Conservation (phyloP, 1,284 basidiomycete species). For the Sanghuangporus sanghuang region DNA sequence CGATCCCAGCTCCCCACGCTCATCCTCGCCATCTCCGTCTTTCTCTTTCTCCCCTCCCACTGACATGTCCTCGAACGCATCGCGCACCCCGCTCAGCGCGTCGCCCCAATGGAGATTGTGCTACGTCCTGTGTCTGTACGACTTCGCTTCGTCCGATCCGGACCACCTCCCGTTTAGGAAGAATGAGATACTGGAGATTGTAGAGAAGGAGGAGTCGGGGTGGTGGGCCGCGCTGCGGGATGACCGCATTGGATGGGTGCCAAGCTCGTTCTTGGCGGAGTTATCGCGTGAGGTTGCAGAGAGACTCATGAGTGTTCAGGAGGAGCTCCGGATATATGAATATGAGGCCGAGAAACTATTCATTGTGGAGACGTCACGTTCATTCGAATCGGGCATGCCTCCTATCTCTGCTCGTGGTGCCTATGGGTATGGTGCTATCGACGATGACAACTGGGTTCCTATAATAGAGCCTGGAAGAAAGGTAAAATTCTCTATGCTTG, state of each 20-base stretch:
- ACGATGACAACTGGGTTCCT: slow-evolving; percentile 15
- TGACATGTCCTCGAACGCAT: slow-evolving; percentile 10
- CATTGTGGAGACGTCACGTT: slow-evolving; percentile 6
- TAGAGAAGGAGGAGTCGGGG: slow-evolving; percentile 64
- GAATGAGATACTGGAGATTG: slow-evolving; percentile 61
- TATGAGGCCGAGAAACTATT: slow-evolving; percentile 20
- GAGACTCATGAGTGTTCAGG: slow-evolving; percentile 17
- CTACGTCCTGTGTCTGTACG: slow-evolving; percentile 59
- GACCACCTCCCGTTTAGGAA: slow-evolving; percentile 57
- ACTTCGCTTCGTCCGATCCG: slow-evolving; percentile 56
- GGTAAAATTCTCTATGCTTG: background rate
- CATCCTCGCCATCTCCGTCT: slow-evolving; percentile 11
- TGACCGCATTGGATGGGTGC: slow-evolving; percentile 65
- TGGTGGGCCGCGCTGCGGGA: slow-evolving; percentile 76
- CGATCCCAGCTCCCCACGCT: slow-evolving; percentile 11
- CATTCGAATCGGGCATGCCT: background rate
- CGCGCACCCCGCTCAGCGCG: slow-evolving; percentile 8
- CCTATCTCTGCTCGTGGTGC: background rate
- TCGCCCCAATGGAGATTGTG: slow-evolving; percentile 28
- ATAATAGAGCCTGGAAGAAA: slow-evolving; percentile 5
- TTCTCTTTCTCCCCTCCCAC: slow-evolving; percentile 15
- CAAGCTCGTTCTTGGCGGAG: slow-evolving; percentile 48
- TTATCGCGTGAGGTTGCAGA: slow-evolving; percentile 42
- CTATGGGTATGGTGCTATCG: background rate
- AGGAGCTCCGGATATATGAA: slow-evolving; percentile 26